These are phyloP conservation scores for Alternaria brassicicola DNA, from an alignment of 2,329 filamentous ascomycete genomes.

Conservation along the genomic window DNA sequence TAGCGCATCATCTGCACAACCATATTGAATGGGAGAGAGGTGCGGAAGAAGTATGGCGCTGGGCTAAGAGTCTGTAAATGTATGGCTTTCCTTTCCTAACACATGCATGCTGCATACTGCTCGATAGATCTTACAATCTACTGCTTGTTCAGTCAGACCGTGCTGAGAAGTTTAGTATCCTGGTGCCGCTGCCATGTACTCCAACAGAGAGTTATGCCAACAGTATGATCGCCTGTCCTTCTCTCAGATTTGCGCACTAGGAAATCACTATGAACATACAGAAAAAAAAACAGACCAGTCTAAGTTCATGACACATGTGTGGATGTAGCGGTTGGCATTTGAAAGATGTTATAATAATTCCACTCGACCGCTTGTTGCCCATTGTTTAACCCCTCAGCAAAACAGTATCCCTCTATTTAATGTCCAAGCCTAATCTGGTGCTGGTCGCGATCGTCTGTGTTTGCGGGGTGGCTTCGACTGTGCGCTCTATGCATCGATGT, in stretches of 20 bases:
- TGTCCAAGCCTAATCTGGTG: slow-evolving; percentile 14
- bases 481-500: slow-evolving; percentile 31
- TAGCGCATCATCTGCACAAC: slow-evolving; percentile 62
- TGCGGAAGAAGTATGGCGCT: slow-evolving; percentile 54
- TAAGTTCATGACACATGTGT: neutral
- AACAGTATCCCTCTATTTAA: slow-evolving; percentile 6
- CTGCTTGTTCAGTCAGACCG: neutral
- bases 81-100: neutral
- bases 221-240: neutral
- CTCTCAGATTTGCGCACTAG: neutral
- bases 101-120: neutral
- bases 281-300: neutral
- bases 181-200: neutral
- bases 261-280: too few species aligned
- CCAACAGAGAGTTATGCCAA: neutral
- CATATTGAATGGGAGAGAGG: slow-evolving; percentile 58
- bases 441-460: slow-evolving; percentile 13
- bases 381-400: neutral
- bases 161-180: neutral
- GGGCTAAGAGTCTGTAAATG: slow-evolving; percentile 39
- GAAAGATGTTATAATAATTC: slow-evolving; percentile 25
- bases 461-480: slow-evolving; percentile 2
- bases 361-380: slow-evolving; percentile 7
- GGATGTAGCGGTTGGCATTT: slow-evolving; percentile 15
- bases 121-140: neutral